These are phyloP conservation scores for Candida taoyuanica DNA, from an alignment of 805 yeast genomes.

Conservation along the genomic window DNA sequence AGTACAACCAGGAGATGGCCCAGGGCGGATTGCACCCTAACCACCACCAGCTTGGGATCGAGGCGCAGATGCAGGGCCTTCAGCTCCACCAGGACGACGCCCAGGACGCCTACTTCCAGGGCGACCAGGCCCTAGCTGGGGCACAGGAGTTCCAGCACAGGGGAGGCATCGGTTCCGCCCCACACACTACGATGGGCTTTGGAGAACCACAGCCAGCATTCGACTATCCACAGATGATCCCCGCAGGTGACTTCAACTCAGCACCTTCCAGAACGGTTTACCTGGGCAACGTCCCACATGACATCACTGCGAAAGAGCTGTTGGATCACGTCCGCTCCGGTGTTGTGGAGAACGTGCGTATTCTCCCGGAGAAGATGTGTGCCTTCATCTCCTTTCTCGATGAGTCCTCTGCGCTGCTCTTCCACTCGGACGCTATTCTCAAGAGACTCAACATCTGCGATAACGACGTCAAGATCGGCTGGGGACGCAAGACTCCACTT, in stretches of 20 bases:
- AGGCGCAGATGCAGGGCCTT: not conserved
- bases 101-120: not conserved
- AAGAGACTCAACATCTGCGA: conserved; percentile 77
- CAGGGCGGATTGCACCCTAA: not conserved
- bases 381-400: conserved; percentile 89
- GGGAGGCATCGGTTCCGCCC: no score
- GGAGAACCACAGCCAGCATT: no score
- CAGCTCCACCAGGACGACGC: not conserved
- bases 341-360: conserved; percentile 70
- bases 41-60: not conserved
- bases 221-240: no score
- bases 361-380: conserved; percentile 81
- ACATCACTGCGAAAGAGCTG: conserved; percentile 72
- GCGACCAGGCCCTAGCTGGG: no score
- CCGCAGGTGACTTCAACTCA: conserved; percentile 27
- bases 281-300: conserved; percentile 83
- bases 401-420: conserved; percentile 80
- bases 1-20: conserved; percentile 4
- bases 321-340: conserved; percentile 91
- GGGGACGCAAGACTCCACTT: conserved; percentile 83
- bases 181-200: no score
- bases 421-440: conserved; percentile 89
- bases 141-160: no score
- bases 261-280: conserved; percentile 85
- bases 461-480: conserved; percentile 80